Evolutionary conservation across 116 monocot species (phyloP).

Genomic region (Phalaenopsis hybrid): DNA sequence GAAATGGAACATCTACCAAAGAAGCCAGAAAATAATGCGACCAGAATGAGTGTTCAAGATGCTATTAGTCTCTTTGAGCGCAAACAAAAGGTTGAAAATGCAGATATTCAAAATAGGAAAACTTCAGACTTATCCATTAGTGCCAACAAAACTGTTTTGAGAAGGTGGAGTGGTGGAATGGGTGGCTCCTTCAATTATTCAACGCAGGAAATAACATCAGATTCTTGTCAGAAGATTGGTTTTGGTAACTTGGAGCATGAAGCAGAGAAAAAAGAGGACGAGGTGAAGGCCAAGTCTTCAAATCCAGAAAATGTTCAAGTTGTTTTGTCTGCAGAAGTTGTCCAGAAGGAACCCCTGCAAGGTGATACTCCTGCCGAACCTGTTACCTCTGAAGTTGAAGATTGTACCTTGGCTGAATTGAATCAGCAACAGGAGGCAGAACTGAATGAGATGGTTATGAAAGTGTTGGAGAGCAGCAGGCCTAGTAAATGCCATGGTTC

Average conservation of each 20-base stretch:
- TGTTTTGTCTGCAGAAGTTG: constrained; percentile 8
- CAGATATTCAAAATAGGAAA: constrained; percentile 38
- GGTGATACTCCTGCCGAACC: constrained; percentile 12
- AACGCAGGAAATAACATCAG: constrained; percentile 30
- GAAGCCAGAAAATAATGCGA: constrained; percentile 59
- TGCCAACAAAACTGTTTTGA: constrained; percentile 71
- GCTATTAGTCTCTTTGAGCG: constrained; percentile 92
- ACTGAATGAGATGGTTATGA: constrained; percentile 74
- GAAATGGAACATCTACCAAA: constrained; percentile 39
- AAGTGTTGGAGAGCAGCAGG: constrained; percentile 61
- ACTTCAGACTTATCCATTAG: constrained; percentile 30
- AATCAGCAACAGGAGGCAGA: constrained; percentile 82
- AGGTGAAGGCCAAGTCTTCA: constrained; percentile 24
- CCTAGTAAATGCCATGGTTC: constrained; percentile 29
- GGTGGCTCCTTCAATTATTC: constrained; percentile 45
- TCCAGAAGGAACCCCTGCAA: constrained; percentile 5
- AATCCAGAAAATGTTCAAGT: constrained; percentile 6
- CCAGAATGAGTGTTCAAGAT: constrained; percentile 96
- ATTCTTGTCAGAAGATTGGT: constrained; percentile 18
- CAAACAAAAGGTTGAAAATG: constrained; percentile 72
- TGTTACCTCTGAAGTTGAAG: constrained; percentile 20
- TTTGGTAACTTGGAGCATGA: constrained; percentile 19
- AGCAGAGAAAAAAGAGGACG: constrained; percentile 18
- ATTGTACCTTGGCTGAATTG: constrained; percentile 67
- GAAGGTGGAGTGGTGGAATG: constrained; percentile 96